A percentile compares a stretch with the other conserved stretches of the same genome.
Conservation (phyloP, 108 stramenopile genomes). For the Schizochytrium sp. region DNA sequence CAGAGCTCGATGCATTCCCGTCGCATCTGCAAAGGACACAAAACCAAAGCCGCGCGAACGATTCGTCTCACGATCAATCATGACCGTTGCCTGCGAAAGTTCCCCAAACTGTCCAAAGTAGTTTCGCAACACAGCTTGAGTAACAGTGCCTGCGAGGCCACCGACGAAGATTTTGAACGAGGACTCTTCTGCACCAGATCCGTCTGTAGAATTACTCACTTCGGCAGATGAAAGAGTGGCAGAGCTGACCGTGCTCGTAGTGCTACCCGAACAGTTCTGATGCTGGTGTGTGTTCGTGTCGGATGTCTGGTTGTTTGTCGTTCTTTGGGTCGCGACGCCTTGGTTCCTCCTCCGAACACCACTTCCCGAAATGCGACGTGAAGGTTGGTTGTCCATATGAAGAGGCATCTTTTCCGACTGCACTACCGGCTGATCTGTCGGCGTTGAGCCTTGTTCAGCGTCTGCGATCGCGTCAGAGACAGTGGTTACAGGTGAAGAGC, state of each 20-base stretch:
- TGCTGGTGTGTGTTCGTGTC: neutral
- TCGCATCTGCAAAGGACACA: neutral
- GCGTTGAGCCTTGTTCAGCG: no score
- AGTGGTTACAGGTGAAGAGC: no score
- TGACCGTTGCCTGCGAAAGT: neutral
- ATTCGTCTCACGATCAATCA: constrained; percentile 13
- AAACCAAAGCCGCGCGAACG: constrained; percentile 5
- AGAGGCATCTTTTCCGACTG: neutral
- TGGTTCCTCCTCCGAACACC: neutral
- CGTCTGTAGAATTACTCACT: neutral
- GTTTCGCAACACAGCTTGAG: neutral
- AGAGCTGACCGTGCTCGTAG: neutral
- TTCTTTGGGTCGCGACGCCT: neutral
- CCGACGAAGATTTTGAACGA: neutral
- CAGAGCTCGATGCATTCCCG: neutral
- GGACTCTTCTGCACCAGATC: neutral
- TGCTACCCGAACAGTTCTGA: neutral
- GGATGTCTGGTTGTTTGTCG: neutral
- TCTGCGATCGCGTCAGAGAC: no score
- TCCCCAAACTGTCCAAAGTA: neutral
- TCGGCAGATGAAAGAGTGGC: neutral
- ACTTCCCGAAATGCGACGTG: neutral
- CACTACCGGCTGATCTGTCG: neutral
- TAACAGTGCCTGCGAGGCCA: neutral
- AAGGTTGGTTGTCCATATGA: neutral